A percentile compares a stretch with the other conserved stretches of the same genome.
Evolutionary conservation across 768 basidiomycete species (phyloP).

Genomic region (Suillus clintonianus): DNA sequence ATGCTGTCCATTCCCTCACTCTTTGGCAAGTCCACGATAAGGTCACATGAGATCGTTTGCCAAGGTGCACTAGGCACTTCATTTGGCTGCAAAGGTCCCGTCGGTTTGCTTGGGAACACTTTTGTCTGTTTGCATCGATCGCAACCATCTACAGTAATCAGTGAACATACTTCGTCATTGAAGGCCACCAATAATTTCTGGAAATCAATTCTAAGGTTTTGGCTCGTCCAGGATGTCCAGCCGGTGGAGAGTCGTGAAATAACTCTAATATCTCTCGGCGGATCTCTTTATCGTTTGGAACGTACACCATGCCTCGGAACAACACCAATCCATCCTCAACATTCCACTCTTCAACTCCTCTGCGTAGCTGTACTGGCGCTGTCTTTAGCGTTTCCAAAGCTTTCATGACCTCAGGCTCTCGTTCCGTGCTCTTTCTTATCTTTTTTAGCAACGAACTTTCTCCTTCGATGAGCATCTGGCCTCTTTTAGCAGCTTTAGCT

Average conservation of each 20-base stretch:
- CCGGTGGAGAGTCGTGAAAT: background rate
- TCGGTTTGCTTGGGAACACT: background rate
- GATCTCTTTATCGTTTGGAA: background rate
- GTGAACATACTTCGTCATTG: background rate
- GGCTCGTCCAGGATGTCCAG: background rate
- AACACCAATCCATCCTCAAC: background rate
- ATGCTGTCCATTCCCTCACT: background rate
- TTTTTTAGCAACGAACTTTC: background rate
- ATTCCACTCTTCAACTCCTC: background rate
- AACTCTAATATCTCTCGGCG: background rate
- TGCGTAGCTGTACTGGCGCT: background rate
- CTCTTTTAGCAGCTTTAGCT: background rate
- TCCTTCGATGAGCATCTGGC: background rate
- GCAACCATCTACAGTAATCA: background rate
- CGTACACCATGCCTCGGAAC: background rate
- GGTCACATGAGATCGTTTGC: conserved; percentile 3
- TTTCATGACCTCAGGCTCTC: background rate
- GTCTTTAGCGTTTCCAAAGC: background rate
- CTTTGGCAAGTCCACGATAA: background rate
- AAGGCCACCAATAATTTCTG: background rate
- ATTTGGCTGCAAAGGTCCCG: background rate
- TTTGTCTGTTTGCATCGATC: background rate
- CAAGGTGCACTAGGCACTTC: background rate
- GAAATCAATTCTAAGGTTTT: background rate
- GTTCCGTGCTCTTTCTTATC: background rate